Base-by-base conservation (phyloP, 2,329 filamentous ascomycete species). In the Penicillium sp. region DNA sequence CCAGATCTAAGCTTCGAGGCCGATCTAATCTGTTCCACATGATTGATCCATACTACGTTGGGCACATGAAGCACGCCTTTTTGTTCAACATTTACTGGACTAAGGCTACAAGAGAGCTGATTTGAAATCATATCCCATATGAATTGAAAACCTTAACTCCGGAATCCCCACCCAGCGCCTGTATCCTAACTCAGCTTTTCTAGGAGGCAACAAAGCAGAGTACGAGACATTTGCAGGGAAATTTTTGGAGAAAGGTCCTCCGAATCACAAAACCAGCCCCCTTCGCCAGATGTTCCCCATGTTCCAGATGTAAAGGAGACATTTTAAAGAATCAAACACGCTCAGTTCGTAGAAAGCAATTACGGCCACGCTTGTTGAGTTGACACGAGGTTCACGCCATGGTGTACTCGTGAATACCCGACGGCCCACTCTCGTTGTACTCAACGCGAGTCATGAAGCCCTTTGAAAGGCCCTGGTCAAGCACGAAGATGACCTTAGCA, bases 401-500 rank as follows among this genome's bases (percentile, higher is more conserved):
- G 51, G 73, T 68, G 67, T 74, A 81, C 53, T 88, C 85, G 68
- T 88, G 85, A 62, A 89, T 88, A 3, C 83, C 87, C 43, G 79
- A 80, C 2, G 87, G 87, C 3, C 87, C 87, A 55, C 84, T 79
- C 61, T 89, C 86, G 70, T 89, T 89, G 73, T 89, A 89, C 69
- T 89, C 86, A 27, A 83, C 83, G 55, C 89, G 79, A 5, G 83
- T 88, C 79, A 91, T 84, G 73, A 88, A 91, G 0, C 87, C 87
- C 74, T 90, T 89, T 65, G 79, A 86, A 49, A 83, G 74, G 5
- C 87, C 87, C 65, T 87, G 85, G 69, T 91, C 88, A 3, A 87
- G 80, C 10, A 89, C 84, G 72, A 90, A 91, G 50, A 90, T 77
- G 22, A 90, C 86, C 75, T 89, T 90, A 2, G 90, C 92, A 1